Evolutionary conservation across 2,329 filamentous ascomycete species (phyloP), one percentile per base, ranked within the genome.

Genomic region (Sclerotinia glacialis): DNA sequence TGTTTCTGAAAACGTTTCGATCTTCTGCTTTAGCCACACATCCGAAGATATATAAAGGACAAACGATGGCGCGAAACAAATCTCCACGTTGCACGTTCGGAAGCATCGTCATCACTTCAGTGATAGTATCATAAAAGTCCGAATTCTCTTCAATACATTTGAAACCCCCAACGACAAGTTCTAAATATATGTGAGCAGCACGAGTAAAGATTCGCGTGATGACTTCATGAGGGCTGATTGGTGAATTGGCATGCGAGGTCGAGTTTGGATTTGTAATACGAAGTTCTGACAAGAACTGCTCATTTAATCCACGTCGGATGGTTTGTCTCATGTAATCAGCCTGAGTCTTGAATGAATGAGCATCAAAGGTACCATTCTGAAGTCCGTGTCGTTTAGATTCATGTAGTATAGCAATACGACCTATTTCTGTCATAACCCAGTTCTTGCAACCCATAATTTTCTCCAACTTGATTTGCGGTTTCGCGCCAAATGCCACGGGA

Each of bases 401-500:
- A 62, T 85, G 80, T 8, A 89, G 78, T 0, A 79, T 74, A 18
- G 85, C 78, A 56, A 86, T 81, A 26, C 85, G 80, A 16, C 81
- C 82, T 53, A 89, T 80, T n/a, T 81, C 77, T 55, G 83, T 76
- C 55, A 88, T 70, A 0, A 81, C 81, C 83, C 84, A 85, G 73
- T 87, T 88, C 54, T 84, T 78, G 67, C 85, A 79, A 2, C 86
- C 86, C 50, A 84, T 75, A 59, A 85, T 81, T 42, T 82, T 80
- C 59, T 83, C 80, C 65, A 87, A 68, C 46, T 70, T 70, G 5
- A 66, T 71, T 11, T 78, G 61, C 78, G 77, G 49, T 83, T 74
- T 1, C 74, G 76, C 0, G 46, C 69, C 40, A 28, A 84, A 78
- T 34, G 81, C 72, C 46, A 71, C 67, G 53, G 72, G 71, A 69